Conservation (phyloP, 257 asterid species). For the Solanum rostratum region DNA sequence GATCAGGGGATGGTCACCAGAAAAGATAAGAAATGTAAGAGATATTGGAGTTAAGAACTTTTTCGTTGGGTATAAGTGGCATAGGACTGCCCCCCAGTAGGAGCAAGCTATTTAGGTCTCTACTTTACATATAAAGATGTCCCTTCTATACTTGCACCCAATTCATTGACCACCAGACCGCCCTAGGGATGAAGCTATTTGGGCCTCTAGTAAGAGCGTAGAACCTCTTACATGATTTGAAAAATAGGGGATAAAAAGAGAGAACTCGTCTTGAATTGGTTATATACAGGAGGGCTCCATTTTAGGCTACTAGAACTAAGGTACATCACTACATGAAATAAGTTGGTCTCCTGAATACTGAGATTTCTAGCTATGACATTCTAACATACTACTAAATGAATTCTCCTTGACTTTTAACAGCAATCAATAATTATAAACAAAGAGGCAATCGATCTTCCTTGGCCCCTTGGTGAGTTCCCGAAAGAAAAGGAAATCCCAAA, state of each 20-base stretch:
- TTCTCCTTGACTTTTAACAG: background rate
- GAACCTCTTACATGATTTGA: background rate
- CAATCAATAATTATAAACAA: background rate
- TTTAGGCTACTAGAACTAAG: background rate
- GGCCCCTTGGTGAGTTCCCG: background rate
- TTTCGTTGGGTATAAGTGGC: background rate
- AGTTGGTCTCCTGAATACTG: background rate
- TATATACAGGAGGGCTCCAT: background rate
- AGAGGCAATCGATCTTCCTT: background rate
- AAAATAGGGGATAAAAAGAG: background rate
- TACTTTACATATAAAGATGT: background rate
- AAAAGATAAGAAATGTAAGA: background rate
- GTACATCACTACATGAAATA: background rate
- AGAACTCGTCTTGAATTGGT: background rate
- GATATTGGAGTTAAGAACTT: background rate
- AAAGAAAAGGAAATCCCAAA: background rate
- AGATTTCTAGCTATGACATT: background rate
- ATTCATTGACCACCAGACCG: background rate
- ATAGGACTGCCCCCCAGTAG: background rate
- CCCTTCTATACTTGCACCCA: background rate
- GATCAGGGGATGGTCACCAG: background rate
- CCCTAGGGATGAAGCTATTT: background rate
- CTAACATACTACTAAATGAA: background rate
- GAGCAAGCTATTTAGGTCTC: background rate
- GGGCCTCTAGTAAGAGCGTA: background rate